A percentile compares a stretch with the other conserved stretches of the same genome.
Evolutionary conservation across 345 rosid species (phyloP).

Genomic region (Theobroma cacao): DNA sequence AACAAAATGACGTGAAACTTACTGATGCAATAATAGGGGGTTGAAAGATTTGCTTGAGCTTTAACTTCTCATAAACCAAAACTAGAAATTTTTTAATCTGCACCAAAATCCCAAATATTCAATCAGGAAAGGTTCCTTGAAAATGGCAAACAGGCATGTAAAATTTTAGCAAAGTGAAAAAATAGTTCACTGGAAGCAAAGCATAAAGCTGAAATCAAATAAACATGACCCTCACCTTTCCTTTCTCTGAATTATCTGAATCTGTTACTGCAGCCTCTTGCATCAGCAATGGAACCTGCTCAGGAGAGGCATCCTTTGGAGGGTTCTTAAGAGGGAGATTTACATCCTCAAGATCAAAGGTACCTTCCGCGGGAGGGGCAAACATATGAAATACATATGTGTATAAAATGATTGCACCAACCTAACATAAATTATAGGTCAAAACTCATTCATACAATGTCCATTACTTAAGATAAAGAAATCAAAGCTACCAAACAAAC

Average conservation of each 20-base stretch:
- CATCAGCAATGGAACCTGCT: conserved; percentile 67
- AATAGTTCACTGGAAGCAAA: not conserved
- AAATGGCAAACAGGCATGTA: not conserved
- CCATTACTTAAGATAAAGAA: not conserved
- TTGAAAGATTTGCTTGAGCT: conserved; percentile 93
- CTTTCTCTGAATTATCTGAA: conserved; percentile 35
- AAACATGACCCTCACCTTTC: conserved; percentile 51
- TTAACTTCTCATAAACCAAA: conserved; percentile 73
- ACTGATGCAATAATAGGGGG: conserved; percentile 97
- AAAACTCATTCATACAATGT: conserved; percentile 11
- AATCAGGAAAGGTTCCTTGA: not conserved
- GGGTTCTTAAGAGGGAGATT: conserved; percentile 56
- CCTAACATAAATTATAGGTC: conserved; percentile 47
- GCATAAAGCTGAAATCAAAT: conserved; percentile 1
- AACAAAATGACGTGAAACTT: conserved; percentile 32
- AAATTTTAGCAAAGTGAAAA: not conserved
- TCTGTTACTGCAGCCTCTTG: conserved; percentile 33
- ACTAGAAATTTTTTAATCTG: conserved; percentile 56
- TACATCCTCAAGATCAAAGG: conserved; percentile 56
- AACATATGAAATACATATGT: conserved; percentile 92
- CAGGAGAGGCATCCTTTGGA: conserved; percentile 42
- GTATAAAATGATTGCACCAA: conserved; percentile 95
- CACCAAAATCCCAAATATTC: conserved; percentile 13
- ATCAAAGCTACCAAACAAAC: not conserved
- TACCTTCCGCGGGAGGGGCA: conserved; percentile 93